Evolutionary conservation across 148 eudicot genomes (phyloP), one percentile per base, ranked within the genome.

Genomic region (Camellia granthamiana): DNA sequence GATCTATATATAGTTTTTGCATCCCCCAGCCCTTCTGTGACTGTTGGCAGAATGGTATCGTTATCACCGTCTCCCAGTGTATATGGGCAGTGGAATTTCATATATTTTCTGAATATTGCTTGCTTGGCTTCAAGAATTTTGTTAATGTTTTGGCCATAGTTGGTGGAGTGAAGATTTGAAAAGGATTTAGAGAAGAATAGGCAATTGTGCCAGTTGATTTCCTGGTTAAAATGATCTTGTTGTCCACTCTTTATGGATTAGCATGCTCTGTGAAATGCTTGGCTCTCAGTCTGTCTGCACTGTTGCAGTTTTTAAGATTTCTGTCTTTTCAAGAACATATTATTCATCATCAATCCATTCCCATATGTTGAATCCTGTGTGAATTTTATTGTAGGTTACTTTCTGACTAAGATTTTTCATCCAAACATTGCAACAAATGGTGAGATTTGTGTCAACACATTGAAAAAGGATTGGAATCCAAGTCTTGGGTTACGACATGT

Each of bases 381-480:
- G 1, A 60, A 68, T 44, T 54, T 64, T n/a, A 13, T 79, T 77
- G 55, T 80, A 95, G 99, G 99, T 77, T 95, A 90, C 85, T 95
- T 95, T 83, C 86, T 93, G 65, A 95, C 98, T 23, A 95, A 93
- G 93, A 95, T 95, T 74, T 95, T 91, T 83, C 97, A 95, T 83
- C 98, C 98, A 59, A 95, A 95, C 82, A 88, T 95, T 23, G 90
- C 97, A 83, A 82, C 86, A 69, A 88, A 91, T 76, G 98, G 98
- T 72, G 97, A 95, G 85, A 95, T 95, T 56, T 95, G 97, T 84
- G 98, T 95, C 0, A 95, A 95, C 85, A 91, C 98, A 21, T 77
- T 95, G 87, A 95, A 95, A 85, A 93, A 85, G 84, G 98, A 95
- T 85, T 95, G 98, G 98, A 95, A 87, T 67, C 97, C 98, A 8